These are phyloP conservation scores for Paraphaeosphaeria minitans DNA, from an alignment of 2,329 filamentous ascomycete species.

Conservation along the genomic window DNA sequence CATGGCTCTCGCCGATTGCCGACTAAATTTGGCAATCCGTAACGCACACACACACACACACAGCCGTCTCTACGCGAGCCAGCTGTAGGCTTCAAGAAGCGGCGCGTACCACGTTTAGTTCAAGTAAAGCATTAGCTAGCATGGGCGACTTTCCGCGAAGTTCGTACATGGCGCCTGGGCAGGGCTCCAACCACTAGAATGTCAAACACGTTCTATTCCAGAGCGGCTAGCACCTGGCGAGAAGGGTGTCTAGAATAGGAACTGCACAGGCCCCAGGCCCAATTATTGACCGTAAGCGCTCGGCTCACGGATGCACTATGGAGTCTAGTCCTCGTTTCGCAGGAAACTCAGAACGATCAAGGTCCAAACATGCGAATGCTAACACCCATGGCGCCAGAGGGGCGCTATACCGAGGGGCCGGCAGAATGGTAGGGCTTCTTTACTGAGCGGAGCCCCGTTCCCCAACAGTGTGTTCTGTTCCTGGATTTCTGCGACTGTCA, in stretches of 20 bases:
- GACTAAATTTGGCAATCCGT: neutral
- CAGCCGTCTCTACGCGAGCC: neutral
- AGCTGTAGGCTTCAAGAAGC: neutral
- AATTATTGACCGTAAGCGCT: constrained; percentile 28
- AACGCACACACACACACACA: neutral
- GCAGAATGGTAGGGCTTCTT: constrained; percentile 23
- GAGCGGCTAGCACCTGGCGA: constrained; percentile 29
- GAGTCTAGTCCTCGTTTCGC: constrained; percentile 32
- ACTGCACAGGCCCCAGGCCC: constrained; percentile 14
- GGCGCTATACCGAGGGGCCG: constrained; percentile 16
- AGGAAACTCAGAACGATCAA: constrained; percentile 18
- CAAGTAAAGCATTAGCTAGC: neutral
- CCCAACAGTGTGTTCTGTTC: constrained; percentile 19
- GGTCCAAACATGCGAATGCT: constrained; percentile 26
- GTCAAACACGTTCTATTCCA: constrained; percentile 27
- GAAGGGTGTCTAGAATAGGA: constrained; percentile 29
- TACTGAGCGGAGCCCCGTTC: constrained; percentile 29
- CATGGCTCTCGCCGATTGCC: constrained; percentile 6
- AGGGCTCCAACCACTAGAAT: constrained; percentile 21
- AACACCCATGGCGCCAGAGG: constrained; percentile 35
- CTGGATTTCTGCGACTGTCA: constrained; percentile 24
- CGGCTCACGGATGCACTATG: constrained; percentile 28
- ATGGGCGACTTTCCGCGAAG: constrained; percentile 4
- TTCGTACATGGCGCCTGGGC: constrained; percentile 6
- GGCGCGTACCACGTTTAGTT: neutral